phyloP scores from a whole-genome alignment of 768 basidiomycete genomes.

The Sarcodon sp. region DNA sequence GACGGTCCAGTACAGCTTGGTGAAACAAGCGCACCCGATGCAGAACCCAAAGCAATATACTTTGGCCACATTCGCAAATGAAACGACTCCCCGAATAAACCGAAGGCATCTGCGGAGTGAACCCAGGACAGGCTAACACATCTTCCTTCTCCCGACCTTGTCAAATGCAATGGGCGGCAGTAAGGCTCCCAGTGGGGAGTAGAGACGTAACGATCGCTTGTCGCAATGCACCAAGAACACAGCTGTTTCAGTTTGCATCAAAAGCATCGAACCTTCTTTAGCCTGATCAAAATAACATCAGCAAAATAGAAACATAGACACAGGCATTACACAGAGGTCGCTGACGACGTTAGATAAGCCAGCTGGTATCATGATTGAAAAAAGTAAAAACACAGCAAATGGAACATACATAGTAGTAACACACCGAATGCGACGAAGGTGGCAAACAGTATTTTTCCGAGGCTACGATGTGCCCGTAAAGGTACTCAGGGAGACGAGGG shows the following conservation, averaged over 20 bases:
- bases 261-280: constrained; percentile 47
- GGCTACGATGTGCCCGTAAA: constrained; percentile 21
- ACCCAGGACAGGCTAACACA: too few relatives aligned
- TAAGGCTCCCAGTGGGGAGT: background rate
- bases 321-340: background rate
- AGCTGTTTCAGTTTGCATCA: constrained; percentile 28
- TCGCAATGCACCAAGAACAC: constrained; percentile 39
- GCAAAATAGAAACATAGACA: background rate
- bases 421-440: constrained; percentile 65
- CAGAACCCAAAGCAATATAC: constrained; percentile 64
- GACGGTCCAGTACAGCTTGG: constrained; percentile 62
- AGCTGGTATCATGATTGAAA: constrained; percentile 8
- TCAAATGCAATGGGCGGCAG: too few relatives aligned
- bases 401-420: constrained; percentile 9
- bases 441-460: constrained; percentile 48
- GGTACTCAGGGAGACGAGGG: too few relatives aligned
- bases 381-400: background rate
- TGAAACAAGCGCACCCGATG: constrained; percentile 25
- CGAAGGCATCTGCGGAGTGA: too few relatives aligned
- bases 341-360: constrained; percentile 65
- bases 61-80: constrained; percentile 71
- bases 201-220: constrained; percentile 7
- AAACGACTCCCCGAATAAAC: constrained; percentile 54
- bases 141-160: background rate
- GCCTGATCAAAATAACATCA: constrained; percentile 42